phyloP scores from a whole-genome alignment of 139 green algal species.

The Chlamydomonas sphaeroides region DNA sequence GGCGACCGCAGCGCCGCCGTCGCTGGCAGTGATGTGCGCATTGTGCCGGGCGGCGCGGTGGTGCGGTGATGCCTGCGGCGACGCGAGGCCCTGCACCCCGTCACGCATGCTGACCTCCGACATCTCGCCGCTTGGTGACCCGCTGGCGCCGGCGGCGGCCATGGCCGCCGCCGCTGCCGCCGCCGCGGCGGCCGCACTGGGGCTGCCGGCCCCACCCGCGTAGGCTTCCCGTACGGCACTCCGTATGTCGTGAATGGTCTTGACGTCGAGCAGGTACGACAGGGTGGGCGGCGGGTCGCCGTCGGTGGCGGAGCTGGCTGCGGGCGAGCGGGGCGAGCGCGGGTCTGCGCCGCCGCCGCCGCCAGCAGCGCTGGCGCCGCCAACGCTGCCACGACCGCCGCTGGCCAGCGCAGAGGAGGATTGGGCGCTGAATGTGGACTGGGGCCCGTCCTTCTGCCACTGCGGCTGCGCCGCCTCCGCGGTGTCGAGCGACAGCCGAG shows the following conservation, averaged over 20 bases:
- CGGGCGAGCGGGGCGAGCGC: neutral
- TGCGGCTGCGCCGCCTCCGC: too few species aligned
- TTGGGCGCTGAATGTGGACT: too few species aligned
- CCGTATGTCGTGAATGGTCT: neutral
- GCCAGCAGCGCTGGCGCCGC: too few species aligned
- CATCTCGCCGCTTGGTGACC: neutral
- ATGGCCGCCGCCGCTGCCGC: neutral
- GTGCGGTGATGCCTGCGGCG: neutral
- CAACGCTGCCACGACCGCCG: too few species aligned
- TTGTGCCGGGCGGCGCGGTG: neutral
- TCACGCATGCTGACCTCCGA: neutral
- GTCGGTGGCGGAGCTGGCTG: neutral
- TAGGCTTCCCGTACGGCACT: neutral
- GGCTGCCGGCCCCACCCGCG: neutral
- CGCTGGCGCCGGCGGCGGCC: neutral
- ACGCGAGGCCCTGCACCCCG: neutral
- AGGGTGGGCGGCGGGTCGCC: slow-evolving; percentile 19
- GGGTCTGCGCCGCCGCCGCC: neutral
- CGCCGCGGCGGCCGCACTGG: neutral
- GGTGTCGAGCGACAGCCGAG: too few species aligned
- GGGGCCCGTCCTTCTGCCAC: too few species aligned
- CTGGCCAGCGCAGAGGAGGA: too few species aligned
- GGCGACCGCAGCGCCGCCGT: neutral
- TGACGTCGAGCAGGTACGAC: slow-evolving; percentile 8
- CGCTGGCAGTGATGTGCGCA: too few species aligned